Percentiles rank a stretch among this genome's conserved stretches.
Evolutionary conservation across 371 early-diverging fungal genomes (phyloP).

Genomic region (Capillidium heterosporum): DNA sequence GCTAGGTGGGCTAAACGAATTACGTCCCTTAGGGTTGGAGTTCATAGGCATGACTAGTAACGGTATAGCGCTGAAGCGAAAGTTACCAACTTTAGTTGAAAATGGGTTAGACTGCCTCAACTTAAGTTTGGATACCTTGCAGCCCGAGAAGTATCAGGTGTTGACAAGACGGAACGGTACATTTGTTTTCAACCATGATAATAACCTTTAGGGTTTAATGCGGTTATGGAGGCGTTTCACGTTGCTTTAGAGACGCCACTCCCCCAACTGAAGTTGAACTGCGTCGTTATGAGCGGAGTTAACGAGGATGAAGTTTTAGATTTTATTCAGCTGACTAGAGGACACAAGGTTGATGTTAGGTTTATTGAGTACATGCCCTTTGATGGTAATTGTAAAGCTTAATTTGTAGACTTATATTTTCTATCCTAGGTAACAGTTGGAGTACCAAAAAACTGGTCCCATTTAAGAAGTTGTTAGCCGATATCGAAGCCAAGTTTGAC

Average conservation of each 20-base stretch:
- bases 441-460: slow-evolving; percentile 63
- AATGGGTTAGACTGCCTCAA: slow-evolving; percentile 74
- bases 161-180: slow-evolving; percentile 67
- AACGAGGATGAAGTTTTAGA: slow-evolving; percentile 69
- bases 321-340: slow-evolving; percentile 66
- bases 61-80: slow-evolving; percentile 73
- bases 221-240: slow-evolving; percentile 54
- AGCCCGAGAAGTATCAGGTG: slow-evolving; percentile 65
- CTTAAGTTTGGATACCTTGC: slow-evolving; percentile 78
- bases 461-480: slow-evolving; percentile 48
- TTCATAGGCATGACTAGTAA: slow-evolving; percentile 85
- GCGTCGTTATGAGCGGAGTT: slow-evolving; percentile 68
- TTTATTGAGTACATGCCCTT: slow-evolving; percentile 98
- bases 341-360: slow-evolving; percentile 52
- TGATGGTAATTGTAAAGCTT: slow-evolving; percentile 35
- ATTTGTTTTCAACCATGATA: background rate
- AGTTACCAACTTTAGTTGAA: slow-evolving; percentile 41
- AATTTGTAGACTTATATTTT: background rate
- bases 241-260: slow-evolving; percentile 41
- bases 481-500: slow-evolving; percentile 29
- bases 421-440: slow-evolving; percentile 62
- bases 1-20: slow-evolving; percentile 38
- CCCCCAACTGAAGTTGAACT: slow-evolving; percentile 67
- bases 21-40: slow-evolving; percentile 48
- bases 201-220: slow-evolving; percentile 32